These are phyloP conservation scores for Metschnikowia baotianmanensis DNA, from an alignment of 805 yeast species.

Conservation along the genomic window DNA sequence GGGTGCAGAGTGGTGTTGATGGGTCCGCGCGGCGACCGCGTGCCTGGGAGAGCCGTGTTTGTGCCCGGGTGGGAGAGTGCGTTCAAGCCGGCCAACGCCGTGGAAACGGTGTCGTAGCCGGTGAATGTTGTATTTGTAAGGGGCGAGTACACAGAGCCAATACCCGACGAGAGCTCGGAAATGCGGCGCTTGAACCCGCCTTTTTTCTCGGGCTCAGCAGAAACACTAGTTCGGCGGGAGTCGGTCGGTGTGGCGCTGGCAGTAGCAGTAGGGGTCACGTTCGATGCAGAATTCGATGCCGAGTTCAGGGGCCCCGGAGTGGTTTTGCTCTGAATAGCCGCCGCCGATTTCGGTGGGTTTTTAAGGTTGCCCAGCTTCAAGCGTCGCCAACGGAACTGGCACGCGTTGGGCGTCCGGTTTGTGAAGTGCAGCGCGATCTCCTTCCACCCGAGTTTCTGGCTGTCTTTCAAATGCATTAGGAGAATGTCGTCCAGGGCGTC, in stretches of 20 bases:
- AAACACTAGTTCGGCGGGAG: slow-evolving; percentile 3
- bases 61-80: slow-evolving; percentile 35
- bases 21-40: slow-evolving; percentile 10
- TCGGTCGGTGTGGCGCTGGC: slow-evolving; percentile 5
- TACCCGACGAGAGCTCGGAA: slow-evolving; percentile 19
- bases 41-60: background rate
- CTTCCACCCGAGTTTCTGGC: slow-evolving; percentile 84
- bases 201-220: slow-evolving; percentile 5
- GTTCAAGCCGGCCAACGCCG: slow-evolving; percentile 45
- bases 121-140: slow-evolving; percentile 36
- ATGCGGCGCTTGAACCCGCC: slow-evolving; percentile 11
- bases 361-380: slow-evolving; percentile 39
- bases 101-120: slow-evolving; percentile 40
- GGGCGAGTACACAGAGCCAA: slow-evolving; percentile 35
- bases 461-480: slow-evolving; percentile 64
- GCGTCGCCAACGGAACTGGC: slow-evolving; percentile 88
- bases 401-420: slow-evolving; percentile 83
- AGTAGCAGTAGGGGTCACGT: background rate
- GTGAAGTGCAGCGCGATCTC: slow-evolving; percentile 78
- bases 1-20: slow-evolving; percentile 20
- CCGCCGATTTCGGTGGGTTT: slow-evolving; percentile 40
- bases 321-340: slow-evolving; percentile 7
- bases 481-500: slow-evolving; percentile 46
- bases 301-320: background rate
- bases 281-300: slow-evolving; percentile 6